Evolutionary conservation across 495 filamentous ascomycete genomes (phyloP).

Genomic region (Trichoderma reesei): DNA sequence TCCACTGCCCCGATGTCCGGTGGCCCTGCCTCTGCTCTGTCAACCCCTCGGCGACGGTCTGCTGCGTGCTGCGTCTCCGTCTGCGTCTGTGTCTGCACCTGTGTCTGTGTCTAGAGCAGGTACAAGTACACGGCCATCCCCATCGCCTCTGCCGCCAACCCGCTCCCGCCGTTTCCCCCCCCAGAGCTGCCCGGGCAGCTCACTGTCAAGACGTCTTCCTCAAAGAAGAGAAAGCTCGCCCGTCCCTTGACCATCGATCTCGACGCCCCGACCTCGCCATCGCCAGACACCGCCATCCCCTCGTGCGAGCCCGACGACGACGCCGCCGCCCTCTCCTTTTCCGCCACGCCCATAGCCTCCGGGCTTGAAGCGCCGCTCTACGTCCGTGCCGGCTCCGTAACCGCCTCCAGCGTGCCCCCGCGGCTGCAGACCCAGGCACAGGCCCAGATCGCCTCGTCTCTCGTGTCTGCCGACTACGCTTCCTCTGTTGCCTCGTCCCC

Average conservation of each 20-base stretch:
- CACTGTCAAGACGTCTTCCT: conserved; percentile 77
- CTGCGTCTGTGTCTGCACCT: too few relatives aligned
- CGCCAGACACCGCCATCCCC: conserved; percentile 36
- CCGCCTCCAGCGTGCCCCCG: conserved; percentile 36
- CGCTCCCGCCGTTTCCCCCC: conserved; percentile 8
- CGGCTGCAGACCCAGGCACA: conserved; percentile 36
- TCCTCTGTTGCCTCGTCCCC: conserved; percentile 55
- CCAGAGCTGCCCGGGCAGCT: conserved; percentile 55
- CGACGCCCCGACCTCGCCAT: conserved; percentile 11
- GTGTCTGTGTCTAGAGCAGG: too few relatives aligned
- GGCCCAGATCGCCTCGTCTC: conserved; percentile 23
- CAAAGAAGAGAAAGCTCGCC: conserved; percentile 82
- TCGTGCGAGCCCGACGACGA: conserved; percentile 38
- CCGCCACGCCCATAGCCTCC: conserved; percentile 14
- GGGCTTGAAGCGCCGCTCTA: conserved; percentile 6
- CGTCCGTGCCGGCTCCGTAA: conserved; percentile 23
- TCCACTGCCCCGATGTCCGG: conserved; percentile 8
- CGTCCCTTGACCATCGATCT: conserved; percentile 24
- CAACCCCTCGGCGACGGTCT: conserved; percentile 3
- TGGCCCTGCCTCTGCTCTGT: not conserved
- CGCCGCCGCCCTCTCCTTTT: conserved; percentile 30
- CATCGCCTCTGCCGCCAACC: not conserved
- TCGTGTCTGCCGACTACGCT: conserved; percentile 39
- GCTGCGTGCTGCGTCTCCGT: not conserved
- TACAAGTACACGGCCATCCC: not conserved